A percentile compares a stretch with the other conserved stretches of the same genome.
phyloP scores from a whole-genome alignment of 2,329 filamentous ascomycete species.

The Endoconidiophora polonica region DNA sequence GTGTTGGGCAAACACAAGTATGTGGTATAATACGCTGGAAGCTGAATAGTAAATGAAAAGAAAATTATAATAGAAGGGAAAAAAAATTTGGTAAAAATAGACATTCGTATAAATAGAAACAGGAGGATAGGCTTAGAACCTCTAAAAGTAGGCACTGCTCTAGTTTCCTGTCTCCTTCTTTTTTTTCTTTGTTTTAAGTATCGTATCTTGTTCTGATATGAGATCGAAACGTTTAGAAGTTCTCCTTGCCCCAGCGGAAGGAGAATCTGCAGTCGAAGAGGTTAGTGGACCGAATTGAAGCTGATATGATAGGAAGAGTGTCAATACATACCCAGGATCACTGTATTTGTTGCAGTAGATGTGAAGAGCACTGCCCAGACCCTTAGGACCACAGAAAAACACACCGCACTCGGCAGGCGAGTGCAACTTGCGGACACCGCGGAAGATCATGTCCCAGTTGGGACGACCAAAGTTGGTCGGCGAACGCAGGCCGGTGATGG shows the following conservation, averaged over 20 bases:
- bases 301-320: not conserved
- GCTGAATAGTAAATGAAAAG: too few species aligned
- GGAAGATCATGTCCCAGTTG: slow-evolving; percentile 85
- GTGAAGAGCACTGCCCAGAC: slow-evolving; percentile 57
- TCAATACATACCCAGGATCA: slow-evolving; percentile 50
- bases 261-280: slow-evolving; percentile 32
- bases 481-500: slow-evolving; percentile 65
- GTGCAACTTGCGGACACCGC: slow-evolving; percentile 65
- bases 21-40: too few species aligned
- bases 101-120: too few species aligned
- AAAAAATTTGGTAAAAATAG: too few species aligned
- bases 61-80: not conserved
- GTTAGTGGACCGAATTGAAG: slow-evolving; percentile 14
- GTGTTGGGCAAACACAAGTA: too few species aligned
- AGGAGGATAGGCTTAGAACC: too few species aligned
- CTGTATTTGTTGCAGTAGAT: slow-evolving; percentile 81
- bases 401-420: slow-evolving; percentile 56
- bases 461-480: slow-evolving; percentile 75
- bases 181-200: too few species aligned
- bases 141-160: too few species aligned
- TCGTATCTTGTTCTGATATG: too few species aligned
- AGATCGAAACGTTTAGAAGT: slow-evolving; percentile 31
- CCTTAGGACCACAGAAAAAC: slow-evolving; percentile 77
- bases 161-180: too few species aligned
- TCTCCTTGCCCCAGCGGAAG: slow-evolving; percentile 54